phyloP scores from a whole-genome alignment of 129 eudicot species.

The Tagetes patula region DNA sequence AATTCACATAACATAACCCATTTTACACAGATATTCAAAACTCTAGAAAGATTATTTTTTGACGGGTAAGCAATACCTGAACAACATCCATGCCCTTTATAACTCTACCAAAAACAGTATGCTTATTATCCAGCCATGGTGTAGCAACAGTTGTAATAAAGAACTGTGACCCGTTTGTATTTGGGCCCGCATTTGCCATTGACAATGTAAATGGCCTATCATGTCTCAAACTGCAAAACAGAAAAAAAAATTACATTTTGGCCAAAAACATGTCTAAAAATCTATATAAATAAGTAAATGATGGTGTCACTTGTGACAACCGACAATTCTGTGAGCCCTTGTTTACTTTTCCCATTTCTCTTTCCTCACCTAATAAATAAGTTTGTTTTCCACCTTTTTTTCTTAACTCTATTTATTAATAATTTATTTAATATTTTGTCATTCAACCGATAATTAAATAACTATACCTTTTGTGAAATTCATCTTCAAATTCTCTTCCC shows the following conservation, averaged over 20 bases:
- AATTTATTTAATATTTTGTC: no score
- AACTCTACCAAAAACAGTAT: conserved; percentile 99
- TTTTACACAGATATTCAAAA: not conserved
- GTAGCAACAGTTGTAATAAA: conserved; percentile 99
- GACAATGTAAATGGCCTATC: conserved; percentile 97
- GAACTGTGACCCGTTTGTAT: conserved; percentile 96
- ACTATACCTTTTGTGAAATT: conserved; percentile 87
- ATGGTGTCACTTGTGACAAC: no score
- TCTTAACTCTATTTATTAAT: no score
- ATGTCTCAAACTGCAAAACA: conserved; percentile 82
- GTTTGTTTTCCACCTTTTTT: no score
- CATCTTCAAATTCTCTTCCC: conserved; percentile 99
- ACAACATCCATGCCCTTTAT: conserved; percentile 96
- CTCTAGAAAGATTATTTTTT: not conserved
- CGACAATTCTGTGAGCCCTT: no score
- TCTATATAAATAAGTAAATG: no score
- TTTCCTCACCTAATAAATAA: no score
- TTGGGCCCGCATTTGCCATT: conserved; percentile 99
- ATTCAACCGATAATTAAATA: conserved; percentile 8
- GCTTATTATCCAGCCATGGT: conserved; percentile 98
- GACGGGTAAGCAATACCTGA: conserved; percentile 57
- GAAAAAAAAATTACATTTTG: not conserved
- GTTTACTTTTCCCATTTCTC: no score
- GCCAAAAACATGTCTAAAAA: no score
- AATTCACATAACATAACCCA: not conserved